Base-by-base conservation (phyloP, 805 yeast species). In the Saccharomycopsis fibuligera region DNA sequence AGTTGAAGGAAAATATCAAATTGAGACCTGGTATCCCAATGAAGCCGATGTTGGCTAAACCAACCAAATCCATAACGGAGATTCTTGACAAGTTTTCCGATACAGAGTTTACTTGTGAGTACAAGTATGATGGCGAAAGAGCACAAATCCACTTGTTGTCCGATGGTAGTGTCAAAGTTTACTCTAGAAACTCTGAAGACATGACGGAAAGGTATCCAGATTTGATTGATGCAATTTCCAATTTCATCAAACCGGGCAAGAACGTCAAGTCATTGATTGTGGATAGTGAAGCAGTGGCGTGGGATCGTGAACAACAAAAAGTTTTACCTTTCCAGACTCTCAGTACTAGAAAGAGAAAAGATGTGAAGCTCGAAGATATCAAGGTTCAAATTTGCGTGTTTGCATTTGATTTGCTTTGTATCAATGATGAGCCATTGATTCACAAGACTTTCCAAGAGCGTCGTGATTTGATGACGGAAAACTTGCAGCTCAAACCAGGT, bases 11-110 rank as follows among this genome's bases (percentile, higher is more conserved):
- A 8, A 76, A 81, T 55, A 81, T 95, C 57, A 79, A 79, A 35
- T 68, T 93, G 53, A 80, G 83, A 8, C 96, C 99, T 0, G 98
- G 98, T 1, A 81, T 93, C 3, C 99, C 99, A 0, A 71, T 93
- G 57, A 91, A 90, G 62, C 99, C 99, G 1, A 93, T 93, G 99
- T 76, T 93, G 59, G 99, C 99, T 5, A 93, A 91, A 62, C 99
- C 99, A 2, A 91, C 98, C 0, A 91, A 93, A 61, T 78, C 96
- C 1, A 82, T 93, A 31, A 77, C 85, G n/a, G 99, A 93, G 62
- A 86, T 93, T 1, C 72, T 93, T 53, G 96, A 93, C 62, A 72
- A 95, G 49, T 90, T 93, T 62, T 85, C 84, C 55, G 88, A 82
- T 41, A 83, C 82, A 56, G 78, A 78, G 50, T 93, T 93, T 61